A percentile compares a stretch with the other conserved stretches of the same genome.
Evolutionary conservation across 2,329 filamentous ascomycete genomes (phyloP).

Genomic region (Colletotrichum lindemuthianum): DNA sequence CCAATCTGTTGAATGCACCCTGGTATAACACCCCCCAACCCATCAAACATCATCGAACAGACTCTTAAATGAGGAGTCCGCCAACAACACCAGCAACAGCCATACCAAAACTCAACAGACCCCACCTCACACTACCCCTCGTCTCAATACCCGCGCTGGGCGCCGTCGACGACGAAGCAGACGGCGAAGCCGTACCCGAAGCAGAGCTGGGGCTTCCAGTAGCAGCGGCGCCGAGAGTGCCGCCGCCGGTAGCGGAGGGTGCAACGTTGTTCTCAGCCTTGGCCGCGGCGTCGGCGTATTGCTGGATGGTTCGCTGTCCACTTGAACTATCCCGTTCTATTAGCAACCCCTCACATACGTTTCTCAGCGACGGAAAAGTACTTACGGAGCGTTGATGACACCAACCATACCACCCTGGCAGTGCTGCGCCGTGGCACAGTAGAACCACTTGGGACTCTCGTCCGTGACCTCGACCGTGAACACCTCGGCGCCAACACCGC

Average conservation of each 20-base stretch:
- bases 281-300: constrained; percentile 22
- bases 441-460: constrained; percentile 70
- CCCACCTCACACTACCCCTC: constrained; percentile 30
- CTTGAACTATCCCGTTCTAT: neutral
- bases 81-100: constrained; percentile 32
- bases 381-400: constrained; percentile 44
- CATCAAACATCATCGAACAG: neutral
- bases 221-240: constrained; percentile 27
- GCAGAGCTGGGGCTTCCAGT: constrained; percentile 18
- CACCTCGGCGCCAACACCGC: constrained; percentile 36
- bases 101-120: constrained; percentile 27
- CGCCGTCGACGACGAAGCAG: neutral
- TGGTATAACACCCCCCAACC: constrained; percentile 13
- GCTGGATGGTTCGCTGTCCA: constrained; percentile 19
- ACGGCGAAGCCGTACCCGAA: neutral
- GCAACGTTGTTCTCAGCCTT: constrained; percentile 31
- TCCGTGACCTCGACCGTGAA: constrained; percentile 45
- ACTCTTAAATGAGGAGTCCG: constrained; percentile 26
- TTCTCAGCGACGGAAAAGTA: neutral
- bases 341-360: neutral
- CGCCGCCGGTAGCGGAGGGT: constrained; percentile 27
- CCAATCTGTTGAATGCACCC: constrained; percentile 14
- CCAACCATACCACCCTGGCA: constrained; percentile 71
- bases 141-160: constrained; percentile 30
- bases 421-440: constrained; percentile 68